Conservation (phyloP, 2,329 filamentous ascomycete species). For the Fusarium camptoceras region DNA sequence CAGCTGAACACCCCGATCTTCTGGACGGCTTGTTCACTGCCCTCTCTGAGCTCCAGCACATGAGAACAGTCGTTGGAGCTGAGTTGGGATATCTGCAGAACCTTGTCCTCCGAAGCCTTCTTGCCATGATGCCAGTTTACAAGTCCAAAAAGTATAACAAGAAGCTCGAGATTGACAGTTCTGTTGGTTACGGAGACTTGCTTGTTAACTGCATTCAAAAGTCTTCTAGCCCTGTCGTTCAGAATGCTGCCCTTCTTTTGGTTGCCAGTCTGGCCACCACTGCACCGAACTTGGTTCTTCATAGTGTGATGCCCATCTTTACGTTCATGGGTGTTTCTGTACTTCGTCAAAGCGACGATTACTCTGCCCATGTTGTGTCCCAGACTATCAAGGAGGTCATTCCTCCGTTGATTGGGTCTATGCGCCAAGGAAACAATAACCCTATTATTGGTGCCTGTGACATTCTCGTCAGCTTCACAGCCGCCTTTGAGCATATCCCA, state of each 20-base stretch:
- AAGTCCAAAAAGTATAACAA: slow-evolving; percentile 69
- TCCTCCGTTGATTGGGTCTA: slow-evolving; percentile 86
- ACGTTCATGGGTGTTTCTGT: slow-evolving; percentile 97
- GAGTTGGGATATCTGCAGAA: slow-evolving; percentile 92
- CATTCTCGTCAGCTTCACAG: slow-evolving; percentile 93
- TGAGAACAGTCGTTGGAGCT: slow-evolving; percentile 82
- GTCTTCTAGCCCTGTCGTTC: slow-evolving; percentile 90
- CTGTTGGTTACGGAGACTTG: slow-evolving; percentile 86
- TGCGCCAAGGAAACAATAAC: slow-evolving; percentile 82
- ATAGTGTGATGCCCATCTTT: slow-evolving; percentile 99
- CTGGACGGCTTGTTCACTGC: slow-evolving; percentile 84
- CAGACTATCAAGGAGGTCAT: slow-evolving; percentile 95
- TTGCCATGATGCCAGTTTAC: slow-evolving; percentile 84
- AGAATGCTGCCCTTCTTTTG: slow-evolving; percentile 88
- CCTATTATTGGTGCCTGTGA: slow-evolving; percentile 86
- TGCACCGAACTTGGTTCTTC: slow-evolving; percentile 89
- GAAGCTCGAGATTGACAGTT: slow-evolving; percentile 76
- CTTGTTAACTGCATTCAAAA: slow-evolving; percentile 95
- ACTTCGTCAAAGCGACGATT: slow-evolving; percentile 92
- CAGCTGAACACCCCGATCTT: slow-evolving; percentile 79
- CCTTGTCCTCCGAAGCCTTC: slow-evolving; percentile 82
- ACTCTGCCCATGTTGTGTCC: slow-evolving; percentile 95
- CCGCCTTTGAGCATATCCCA: slow-evolving; percentile 96
- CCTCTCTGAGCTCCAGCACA: slow-evolving; percentile 87
- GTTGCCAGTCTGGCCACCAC: slow-evolving; percentile 88